Evolutionary conservation across 768 basidiomycete species (phyloP).

Genomic region (Hericium rajendrae): DNA sequence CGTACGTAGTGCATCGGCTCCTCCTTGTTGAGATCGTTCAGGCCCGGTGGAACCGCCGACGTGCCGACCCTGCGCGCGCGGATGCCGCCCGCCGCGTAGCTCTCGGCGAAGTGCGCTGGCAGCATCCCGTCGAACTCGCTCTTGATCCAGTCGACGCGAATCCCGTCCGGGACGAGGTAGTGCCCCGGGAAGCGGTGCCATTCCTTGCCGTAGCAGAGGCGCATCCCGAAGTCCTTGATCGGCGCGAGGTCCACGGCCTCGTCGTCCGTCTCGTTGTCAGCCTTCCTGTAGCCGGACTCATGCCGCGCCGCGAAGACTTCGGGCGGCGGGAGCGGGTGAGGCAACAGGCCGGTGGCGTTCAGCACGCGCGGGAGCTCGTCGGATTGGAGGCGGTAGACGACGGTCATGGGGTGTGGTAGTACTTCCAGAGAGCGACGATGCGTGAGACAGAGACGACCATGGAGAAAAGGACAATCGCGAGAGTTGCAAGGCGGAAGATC

Average conservation of each 20-base stretch:
- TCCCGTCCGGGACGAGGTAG: slow-evolving; percentile 76
- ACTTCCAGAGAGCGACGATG: slow-evolving; percentile 71
- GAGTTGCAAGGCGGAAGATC: slow-evolving; percentile 70
- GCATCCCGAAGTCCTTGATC: slow-evolving; percentile 60
- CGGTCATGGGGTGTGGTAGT: slow-evolving; percentile 86
- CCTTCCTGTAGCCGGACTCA: slow-evolving; percentile 6
- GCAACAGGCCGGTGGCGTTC: slow-evolving; percentile 57
- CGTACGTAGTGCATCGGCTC: slow-evolving; percentile 71
- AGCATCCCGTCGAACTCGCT: slow-evolving; percentile 86
- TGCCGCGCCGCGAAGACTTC: slow-evolving; percentile 31
- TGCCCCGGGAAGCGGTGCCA: slow-evolving; percentile 94
- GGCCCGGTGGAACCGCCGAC: slow-evolving; percentile 43
- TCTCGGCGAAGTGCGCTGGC: slow-evolving; percentile 68
- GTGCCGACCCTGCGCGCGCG: slow-evolving; percentile 58
- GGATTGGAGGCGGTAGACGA: slow-evolving; percentile 62
- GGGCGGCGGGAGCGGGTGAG: slow-evolving; percentile 30
- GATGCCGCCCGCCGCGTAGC: slow-evolving; percentile 19
- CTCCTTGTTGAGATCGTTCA: slow-evolving; percentile 88
- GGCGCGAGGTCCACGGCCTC: slow-evolving; percentile 53
- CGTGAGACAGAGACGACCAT: slow-evolving; percentile 69
- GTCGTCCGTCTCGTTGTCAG: slow-evolving; percentile 27
- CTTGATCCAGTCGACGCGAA: slow-evolving; percentile 83
- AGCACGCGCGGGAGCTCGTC: slow-evolving; percentile 76
- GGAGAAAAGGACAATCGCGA: slow-evolving; percentile 56
- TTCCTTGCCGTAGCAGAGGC: slow-evolving; percentile 85